Conservation (phyloP, 2,329 filamentous ascomycete species). For the Pleurostoma richardsiae region DNA sequence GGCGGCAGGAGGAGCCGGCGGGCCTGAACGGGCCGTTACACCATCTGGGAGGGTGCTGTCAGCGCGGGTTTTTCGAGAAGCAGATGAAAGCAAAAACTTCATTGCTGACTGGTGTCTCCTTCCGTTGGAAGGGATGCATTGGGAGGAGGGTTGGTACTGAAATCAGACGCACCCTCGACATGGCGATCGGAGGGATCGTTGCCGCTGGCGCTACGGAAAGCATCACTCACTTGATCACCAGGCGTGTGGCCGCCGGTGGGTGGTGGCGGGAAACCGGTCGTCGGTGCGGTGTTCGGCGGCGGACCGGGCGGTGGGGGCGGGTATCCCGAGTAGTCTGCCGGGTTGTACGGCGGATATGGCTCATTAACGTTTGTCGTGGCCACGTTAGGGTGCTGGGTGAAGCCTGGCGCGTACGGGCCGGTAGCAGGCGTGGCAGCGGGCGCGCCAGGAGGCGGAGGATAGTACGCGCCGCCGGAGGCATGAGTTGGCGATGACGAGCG, state of each 20-base stretch:
- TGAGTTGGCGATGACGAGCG: conserved; percentile 41
- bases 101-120: neutral
- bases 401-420: conserved; percentile 13
- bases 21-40: conserved; percentile 4
- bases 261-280: conserved; percentile 11
- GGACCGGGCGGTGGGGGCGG: conserved; percentile 30
- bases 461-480: conserved; percentile 46
- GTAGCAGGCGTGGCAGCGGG: conserved; percentile 1
- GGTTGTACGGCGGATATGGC: conserved; percentile 31
- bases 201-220: conserved; percentile 5
- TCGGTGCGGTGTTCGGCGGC: conserved; percentile 17
- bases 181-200: neutral
- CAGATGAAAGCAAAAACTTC: neutral
- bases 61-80: neutral
- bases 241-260: conserved; percentile 13
- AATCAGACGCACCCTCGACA: conserved; percentile 8
- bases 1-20: neutral
- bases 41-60: conserved; percentile 6
- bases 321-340: conserved; percentile 35
- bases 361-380: conserved; percentile 25
- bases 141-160: conserved; percentile 4
- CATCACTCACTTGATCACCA: conserved; percentile 9
- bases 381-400: conserved; percentile 31
- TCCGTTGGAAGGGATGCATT: neutral
- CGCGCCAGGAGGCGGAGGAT: conserved; percentile 18